phyloP scores from a whole-genome alignment of 139 green algal species.

The Haematococcus sp. region DNA sequence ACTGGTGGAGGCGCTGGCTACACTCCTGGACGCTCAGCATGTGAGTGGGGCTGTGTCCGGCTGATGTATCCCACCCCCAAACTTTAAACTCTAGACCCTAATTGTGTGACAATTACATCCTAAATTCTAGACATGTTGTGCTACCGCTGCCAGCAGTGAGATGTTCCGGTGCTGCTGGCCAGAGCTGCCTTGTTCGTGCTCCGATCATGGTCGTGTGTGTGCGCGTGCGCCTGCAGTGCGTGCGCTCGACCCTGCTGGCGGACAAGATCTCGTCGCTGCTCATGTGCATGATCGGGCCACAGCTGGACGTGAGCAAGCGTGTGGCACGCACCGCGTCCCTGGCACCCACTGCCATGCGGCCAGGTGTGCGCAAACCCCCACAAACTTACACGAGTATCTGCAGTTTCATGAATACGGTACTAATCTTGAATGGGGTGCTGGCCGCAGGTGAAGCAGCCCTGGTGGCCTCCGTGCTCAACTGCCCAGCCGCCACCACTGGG shows the following conservation, averaged over 20 bases:
- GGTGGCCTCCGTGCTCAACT: slow-evolving; percentile 67
- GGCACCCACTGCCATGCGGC: slow-evolving; percentile 9
- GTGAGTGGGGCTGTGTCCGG: neutral
- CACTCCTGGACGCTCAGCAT: slow-evolving; percentile 48
- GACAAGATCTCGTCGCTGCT: slow-evolving; percentile 66
- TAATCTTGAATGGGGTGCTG: neutral
- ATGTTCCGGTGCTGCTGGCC: too few relatives aligned
- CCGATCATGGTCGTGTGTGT: too few relatives aligned
- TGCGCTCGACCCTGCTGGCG: slow-evolving; percentile 50
- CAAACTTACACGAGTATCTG: too few relatives aligned
- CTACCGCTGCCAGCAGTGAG: too few relatives aligned
- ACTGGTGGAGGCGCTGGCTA: slow-evolving; percentile 44
- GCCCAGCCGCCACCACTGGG: slow-evolving; percentile 28
- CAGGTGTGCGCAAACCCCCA: slow-evolving; percentile 8
- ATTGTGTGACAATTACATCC: too few relatives aligned
- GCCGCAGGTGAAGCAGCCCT: slow-evolving; percentile 58
- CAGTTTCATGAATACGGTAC: too few relatives aligned
- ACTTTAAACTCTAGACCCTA: too few relatives aligned
- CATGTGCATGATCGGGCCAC: slow-evolving; percentile 56
- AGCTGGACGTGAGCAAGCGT: slow-evolving; percentile 9
- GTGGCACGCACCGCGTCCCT: neutral
- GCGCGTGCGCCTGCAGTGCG: slow-evolving; percentile 14
- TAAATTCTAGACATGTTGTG: too few relatives aligned
- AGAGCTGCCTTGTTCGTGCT: too few relatives aligned
- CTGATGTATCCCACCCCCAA: neutral